Percentiles rank a stretch among this genome's conserved stretches.
Conservation (phyloP, 2,329 filamentous ascomycete species). For the Penicillium sp. region DNA sequence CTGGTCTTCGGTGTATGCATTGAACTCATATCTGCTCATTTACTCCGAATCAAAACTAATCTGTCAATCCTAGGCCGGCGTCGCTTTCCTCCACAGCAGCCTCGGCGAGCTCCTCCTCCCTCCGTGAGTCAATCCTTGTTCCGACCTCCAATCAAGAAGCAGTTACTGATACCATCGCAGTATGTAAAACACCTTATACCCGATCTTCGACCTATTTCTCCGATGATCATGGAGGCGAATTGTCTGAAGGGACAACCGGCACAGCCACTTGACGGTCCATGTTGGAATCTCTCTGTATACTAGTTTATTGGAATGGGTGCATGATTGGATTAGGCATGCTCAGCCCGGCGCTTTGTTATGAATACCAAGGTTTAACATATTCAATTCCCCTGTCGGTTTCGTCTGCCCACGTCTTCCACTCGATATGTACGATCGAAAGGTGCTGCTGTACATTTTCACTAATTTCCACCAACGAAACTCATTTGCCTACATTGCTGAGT, state of each 20-base stretch:
- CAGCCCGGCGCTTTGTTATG: conserved; percentile 18
- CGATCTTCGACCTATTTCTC: conserved; percentile 12
- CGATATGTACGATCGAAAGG: too few relatives aligned
- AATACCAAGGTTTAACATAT: conserved; percentile 14
- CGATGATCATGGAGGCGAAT: conserved; percentile 18
- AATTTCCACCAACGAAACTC: too few relatives aligned
- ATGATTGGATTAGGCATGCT: conserved; percentile 12
- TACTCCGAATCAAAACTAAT: conserved; percentile 15
- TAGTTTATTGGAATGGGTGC: conserved; percentile 20
- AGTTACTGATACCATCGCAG: conserved; percentile 11
- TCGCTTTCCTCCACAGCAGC: conserved; percentile 68
- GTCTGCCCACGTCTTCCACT: too few relatives aligned
- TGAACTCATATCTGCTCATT: background rate
- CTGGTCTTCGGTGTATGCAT: conserved; percentile 67
- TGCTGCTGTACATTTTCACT: too few relatives aligned
- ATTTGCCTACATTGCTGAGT: too few relatives aligned
- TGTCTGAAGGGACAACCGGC: conserved; percentile 17
- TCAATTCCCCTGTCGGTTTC: too few relatives aligned
- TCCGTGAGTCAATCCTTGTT: conserved; percentile 46
- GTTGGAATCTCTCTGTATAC: conserved; percentile 26
- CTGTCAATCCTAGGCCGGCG: conserved; percentile 56
- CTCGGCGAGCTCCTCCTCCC: conserved; percentile 69
- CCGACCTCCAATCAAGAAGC: conserved; percentile 24
- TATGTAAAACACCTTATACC: conserved; percentile 20
- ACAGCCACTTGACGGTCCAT: conserved; percentile 17